Evolutionary conservation across 2,329 filamentous ascomycete genomes (phyloP).

Genomic region (Coniochaeta hoffmannii): DNA sequence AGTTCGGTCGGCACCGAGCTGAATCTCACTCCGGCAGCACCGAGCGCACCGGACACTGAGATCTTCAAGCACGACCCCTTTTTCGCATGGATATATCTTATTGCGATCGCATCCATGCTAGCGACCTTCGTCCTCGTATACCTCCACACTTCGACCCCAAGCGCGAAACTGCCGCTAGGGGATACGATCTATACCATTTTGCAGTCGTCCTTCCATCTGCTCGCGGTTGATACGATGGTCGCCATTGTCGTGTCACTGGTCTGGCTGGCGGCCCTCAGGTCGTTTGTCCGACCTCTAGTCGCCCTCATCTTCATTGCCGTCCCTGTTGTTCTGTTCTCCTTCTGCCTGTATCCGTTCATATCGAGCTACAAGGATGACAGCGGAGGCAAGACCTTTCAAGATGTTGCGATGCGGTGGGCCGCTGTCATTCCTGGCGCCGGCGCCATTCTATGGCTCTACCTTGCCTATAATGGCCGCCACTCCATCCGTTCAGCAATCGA

Average conservation of each 20-base stretch:
- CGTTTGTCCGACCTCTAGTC: constrained; percentile 81
- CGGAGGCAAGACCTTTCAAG: constrained; percentile 74
- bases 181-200: constrained; percentile 93
- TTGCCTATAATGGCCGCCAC: constrained; percentile 71
- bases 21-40: constrained; percentile 26
- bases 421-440: constrained; percentile 69
- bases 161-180: constrained; percentile 64
- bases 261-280: constrained; percentile 83
- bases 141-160: constrained; percentile 73
- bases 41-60: constrained; percentile 52
- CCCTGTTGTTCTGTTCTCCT: constrained; percentile 78
- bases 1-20: constrained; percentile 28
- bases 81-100: constrained; percentile 85
- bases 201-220: constrained; percentile 77
- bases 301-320: constrained; percentile 75
- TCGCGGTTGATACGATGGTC: constrained; percentile 87
- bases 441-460: constrained; percentile 74
- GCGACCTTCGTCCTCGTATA: constrained; percentile 85
- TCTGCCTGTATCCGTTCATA: constrained; percentile 85
- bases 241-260: constrained; percentile 79
- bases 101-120: constrained; percentile 74
- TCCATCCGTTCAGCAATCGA: constrained; percentile 76
- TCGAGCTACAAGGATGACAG: constrained; percentile 77
- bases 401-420: constrained; percentile 80
- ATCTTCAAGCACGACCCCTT: constrained; percentile 80